A percentile compares a stretch with the other conserved stretches of the same genome.
These are phyloP conservation scores for Pilaira anomala DNA, from an alignment of 192 early-diverging fungal species.

Conservation along the genomic window DNA sequence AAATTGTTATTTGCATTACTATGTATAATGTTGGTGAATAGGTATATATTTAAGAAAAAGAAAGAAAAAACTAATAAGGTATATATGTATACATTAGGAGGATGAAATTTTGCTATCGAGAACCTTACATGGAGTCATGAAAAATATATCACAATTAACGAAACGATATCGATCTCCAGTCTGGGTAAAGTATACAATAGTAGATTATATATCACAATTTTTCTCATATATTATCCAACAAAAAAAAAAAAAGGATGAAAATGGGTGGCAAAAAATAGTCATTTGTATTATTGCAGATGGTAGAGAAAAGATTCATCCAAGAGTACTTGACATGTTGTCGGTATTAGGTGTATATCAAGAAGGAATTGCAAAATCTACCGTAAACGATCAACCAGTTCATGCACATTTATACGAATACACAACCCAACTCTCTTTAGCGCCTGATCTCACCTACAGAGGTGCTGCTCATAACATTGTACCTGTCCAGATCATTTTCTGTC, in stretches of 20 bases:
- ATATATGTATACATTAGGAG: constrained; percentile 51
- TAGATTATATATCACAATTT: not conserved
- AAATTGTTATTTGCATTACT: constrained; percentile 78
- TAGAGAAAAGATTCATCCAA: constrained; percentile 68
- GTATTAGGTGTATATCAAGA: constrained; percentile 85
- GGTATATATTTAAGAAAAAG: not conserved
- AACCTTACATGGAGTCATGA: constrained; percentile 82
- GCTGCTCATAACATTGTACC: constrained; percentile 67
- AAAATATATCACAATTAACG: constrained; percentile 89
- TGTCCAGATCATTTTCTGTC: constrained; percentile 77
- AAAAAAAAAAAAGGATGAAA: constrained; percentile 65
- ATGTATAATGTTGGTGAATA: constrained; percentile 65
- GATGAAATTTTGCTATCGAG: constrained; percentile 87
- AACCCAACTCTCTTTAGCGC: constrained; percentile 67
- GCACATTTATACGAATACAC: constrained; percentile 75
- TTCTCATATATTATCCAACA: not conserved
- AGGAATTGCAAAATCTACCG: constrained; percentile 62
- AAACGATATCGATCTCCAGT: constrained; percentile 69
- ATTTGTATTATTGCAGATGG: constrained; percentile 84
- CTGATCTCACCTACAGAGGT: constrained; percentile 66
- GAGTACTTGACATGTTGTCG: constrained; percentile 66
- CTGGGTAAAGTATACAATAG: constrained; percentile 50
- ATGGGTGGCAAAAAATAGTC: constrained; percentile 84
- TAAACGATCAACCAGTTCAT: constrained; percentile 61
- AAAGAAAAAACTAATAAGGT: not conserved